Percentiles rank a stretch among this genome's conserved stretches.
Evolutionary conservation across 1,139 yeast genomes (phyloP).

Genomic region (Suhomyces maxii): DNA sequence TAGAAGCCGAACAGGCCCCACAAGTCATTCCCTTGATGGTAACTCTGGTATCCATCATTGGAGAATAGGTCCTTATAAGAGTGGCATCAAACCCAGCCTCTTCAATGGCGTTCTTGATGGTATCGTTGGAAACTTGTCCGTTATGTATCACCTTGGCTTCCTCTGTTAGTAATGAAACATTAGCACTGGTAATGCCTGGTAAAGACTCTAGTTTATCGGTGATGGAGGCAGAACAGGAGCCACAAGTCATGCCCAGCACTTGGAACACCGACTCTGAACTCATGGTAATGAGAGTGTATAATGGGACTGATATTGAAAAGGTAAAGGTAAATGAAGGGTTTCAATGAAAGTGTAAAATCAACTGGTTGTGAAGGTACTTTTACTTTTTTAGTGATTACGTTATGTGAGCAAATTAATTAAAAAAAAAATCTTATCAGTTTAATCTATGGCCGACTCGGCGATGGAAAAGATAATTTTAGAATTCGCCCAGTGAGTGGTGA

Average conservation of each 20-base stretch:
- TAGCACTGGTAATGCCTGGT: conserved; percentile 26
- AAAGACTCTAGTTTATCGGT: conserved; percentile 23
- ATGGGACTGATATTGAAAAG: background rate
- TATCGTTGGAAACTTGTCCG: conserved; percentile 10
- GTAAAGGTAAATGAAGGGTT: background rate
- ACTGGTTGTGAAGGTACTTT: background rate
- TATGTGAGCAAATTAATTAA: conserved; percentile 1
- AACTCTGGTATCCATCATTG: conserved; percentile 6
- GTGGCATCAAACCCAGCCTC: conserved; percentile 40
- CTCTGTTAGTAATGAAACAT: conserved; percentile 39
- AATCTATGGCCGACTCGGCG: conserved; percentile 13
- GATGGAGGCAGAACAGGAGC: conserved; percentile 35
- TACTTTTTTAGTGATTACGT: conserved; percentile 1
- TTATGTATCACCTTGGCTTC: conserved; percentile 32
- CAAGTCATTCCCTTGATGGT: conserved; percentile 79
- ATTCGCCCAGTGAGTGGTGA: background rate
- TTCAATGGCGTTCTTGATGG: conserved; percentile 25
- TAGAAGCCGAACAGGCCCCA: conserved; percentile 71
- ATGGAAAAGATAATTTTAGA: background rate
- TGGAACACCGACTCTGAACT: conserved; percentile 6
- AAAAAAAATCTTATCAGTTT: conserved; percentile 11
- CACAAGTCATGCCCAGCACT: conserved; percentile 43
- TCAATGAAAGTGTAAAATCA: no score
- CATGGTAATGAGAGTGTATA: background rate
- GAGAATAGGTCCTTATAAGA: conserved; percentile 11